A percentile compares a stretch with the other conserved stretches of the same genome.
Evolutionary conservation across 495 filamentous ascomycete species (phyloP).

Genomic region (Podospora fimiseda): DNA sequence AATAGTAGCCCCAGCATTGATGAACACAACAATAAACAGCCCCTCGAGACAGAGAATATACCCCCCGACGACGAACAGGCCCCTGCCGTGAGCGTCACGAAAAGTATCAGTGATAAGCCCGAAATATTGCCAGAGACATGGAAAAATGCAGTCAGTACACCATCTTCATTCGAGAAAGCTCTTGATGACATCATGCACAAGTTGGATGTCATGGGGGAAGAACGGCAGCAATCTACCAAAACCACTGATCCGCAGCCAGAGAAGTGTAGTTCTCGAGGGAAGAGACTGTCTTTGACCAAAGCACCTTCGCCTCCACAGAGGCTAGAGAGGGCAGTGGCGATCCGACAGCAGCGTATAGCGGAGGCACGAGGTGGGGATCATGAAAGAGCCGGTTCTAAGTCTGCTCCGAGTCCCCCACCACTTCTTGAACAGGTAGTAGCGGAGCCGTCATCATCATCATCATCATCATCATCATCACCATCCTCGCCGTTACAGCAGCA

Average conservation of each 20-base stretch:
- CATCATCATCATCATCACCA: not conserved
- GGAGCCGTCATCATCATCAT: too few species aligned
- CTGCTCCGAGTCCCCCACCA: too few species aligned
- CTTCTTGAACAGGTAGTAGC: too few species aligned
- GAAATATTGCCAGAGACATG: conserved; percentile 30
- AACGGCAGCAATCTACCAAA: conserved; percentile 3
- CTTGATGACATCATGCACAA: conserved; percentile 31
- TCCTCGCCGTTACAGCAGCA: not conserved
- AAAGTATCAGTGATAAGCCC: conserved; percentile 11
- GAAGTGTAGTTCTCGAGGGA: not conserved
- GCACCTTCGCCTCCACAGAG: conserved; percentile 11
- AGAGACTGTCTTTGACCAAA: conserved; percentile 3
- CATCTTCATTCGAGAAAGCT: conserved; percentile 32
- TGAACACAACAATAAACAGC: not conserved
- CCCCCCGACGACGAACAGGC: not conserved
- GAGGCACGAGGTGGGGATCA: not conserved
- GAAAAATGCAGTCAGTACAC: conserved; percentile 24
- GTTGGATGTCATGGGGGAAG: conserved; percentile 27
- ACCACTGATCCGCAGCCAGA: not conserved
- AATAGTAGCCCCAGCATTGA: not conserved
- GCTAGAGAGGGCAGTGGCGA: conserved; percentile 11
- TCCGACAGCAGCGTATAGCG: conserved; percentile 14
- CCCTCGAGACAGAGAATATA: not conserved
- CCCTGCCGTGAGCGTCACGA: not conserved
- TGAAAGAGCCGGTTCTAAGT: too few species aligned